Evolutionary conservation across 2,329 filamentous ascomycete species (phyloP), one percentile per base, ranked within the genome.

Genomic region (Pseudocercospora eumusae): DNA sequence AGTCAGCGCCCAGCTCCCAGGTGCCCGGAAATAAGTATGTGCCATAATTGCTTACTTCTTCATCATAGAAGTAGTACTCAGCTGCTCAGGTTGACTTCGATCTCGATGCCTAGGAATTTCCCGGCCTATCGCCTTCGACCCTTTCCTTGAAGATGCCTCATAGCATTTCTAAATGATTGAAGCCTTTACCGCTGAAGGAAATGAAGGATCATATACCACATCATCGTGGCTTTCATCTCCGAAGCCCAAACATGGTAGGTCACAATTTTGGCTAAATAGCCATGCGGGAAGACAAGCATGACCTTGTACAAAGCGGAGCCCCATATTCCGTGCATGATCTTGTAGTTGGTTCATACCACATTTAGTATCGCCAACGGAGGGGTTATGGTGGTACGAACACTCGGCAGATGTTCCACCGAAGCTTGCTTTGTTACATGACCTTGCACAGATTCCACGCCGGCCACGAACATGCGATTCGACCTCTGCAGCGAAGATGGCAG

Each of bases 271-370:
- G 21, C 47, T 52, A 52, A 52, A 52, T 28, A 25, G 47, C 47
- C 23, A 52, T 52, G 47, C 47, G 47, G 23, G 7, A n/a, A 52
- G 47, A 52, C 47, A 25, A 52, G 47, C 47, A 52, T 52, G 47
- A 52, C 47, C 47, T 27, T 28, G 47, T 52, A 52, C 25, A 52
- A 52, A n/a, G 47, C 47, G 47, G 47, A 52, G 47, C 47, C 47
- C 47, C 47, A 52, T 25, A 28, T 28, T 52, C 47, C 47, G 47
- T 25, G 21, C 47, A 52, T 28, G 47, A 28, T 13, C 3, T 52
- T 28, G 25, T 28, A 50, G 9, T 27, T 50, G 23, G 45, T 52
- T 31, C 47, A 18, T 28, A 52, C 21, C 47, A 25, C 25, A 28
- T 52, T 52, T 52, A 25, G 47, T 25, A 25, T 28, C 47, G 21